These are phyloP conservation scores for Toxoplasma gondii DNA, from an alignment of 169 alveolate genomes.

Conservation along the genomic window DNA sequence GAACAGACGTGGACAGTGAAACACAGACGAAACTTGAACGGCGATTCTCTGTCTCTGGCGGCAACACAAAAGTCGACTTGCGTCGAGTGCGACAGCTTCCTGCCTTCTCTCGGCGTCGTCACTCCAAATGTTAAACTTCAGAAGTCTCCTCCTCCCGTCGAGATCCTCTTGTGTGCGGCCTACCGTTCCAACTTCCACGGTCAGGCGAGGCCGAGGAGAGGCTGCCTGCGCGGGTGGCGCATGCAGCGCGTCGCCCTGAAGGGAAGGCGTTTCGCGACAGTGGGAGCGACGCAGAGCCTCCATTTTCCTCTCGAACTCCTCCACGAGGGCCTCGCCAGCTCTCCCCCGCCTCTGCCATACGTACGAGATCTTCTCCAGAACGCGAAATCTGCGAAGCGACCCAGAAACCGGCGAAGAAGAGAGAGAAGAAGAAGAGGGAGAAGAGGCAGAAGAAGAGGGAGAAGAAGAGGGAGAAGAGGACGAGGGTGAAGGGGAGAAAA, in stretches of 20 bases:
- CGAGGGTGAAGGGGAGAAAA: not conserved
- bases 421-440: not conserved
- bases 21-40: too few species aligned
- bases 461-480: not conserved
- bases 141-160: too few species aligned
- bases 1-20: too few species aligned
- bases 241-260: not conserved
- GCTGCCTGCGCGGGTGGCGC: not conserved
- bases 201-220: not conserved
- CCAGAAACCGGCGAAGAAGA: not conserved
- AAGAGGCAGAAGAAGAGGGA: not conserved
- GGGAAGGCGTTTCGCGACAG: not conserved
- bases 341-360: not conserved
- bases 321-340: not conserved
- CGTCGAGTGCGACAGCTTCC: too few species aligned
- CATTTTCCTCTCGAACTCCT: not conserved
- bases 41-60: too few species aligned
- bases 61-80: too few species aligned
- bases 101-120: too few species aligned
- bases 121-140: too few species aligned
- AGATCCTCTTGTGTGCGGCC: not conserved
- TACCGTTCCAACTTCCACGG: not conserved
- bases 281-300: not conserved
- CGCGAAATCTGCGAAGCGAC: not conserved
- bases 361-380: not conserved